Evolutionary conservation across 2,329 filamentous ascomycete species (phyloP).

Genomic region (Colletotrichum magnum): DNA sequence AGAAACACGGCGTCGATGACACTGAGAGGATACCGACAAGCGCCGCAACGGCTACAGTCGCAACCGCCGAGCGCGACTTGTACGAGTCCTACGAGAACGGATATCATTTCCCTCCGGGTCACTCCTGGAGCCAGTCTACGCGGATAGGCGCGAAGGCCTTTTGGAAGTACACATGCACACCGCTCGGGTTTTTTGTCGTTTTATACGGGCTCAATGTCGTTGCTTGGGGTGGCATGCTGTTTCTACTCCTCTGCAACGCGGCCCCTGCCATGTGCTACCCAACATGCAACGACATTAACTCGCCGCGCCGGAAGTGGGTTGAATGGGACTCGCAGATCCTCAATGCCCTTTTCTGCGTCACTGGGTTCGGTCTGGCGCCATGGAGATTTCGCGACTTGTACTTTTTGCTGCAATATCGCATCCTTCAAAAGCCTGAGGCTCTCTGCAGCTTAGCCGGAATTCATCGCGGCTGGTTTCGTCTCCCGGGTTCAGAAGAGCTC

Average conservation of each 20-base stretch:
- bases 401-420: constrained; percentile 76
- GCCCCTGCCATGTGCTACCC: constrained; percentile 80
- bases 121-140: constrained; percentile 71
- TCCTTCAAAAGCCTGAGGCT: constrained; percentile 65
- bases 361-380: constrained; percentile 85
- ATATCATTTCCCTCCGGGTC: constrained; percentile 75
- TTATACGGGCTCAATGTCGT: constrained; percentile 87
- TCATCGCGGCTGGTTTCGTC: constrained; percentile 81
- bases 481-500: constrained; percentile 75
- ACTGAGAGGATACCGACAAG: constrained; percentile 30
- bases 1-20: constrained; percentile 19
- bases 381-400: constrained; percentile 89
- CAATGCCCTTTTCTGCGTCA: constrained; percentile 88
- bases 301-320: constrained; percentile 85
- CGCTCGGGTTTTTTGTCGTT: constrained; percentile 81
- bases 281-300: constrained; percentile 79
- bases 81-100: constrained; percentile 63
- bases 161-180: constrained; percentile 81
- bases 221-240: constrained; percentile 93
- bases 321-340: constrained; percentile 88
- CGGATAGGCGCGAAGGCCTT: constrained; percentile 72
- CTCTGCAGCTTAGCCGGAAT: constrained; percentile 81
- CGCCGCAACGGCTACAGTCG: constrained; percentile 24
- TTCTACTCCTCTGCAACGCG: constrained; percentile 84
- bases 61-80: constrained; percentile 30